phyloP scores from a whole-genome alignment of 2,329 filamentous ascomycete genomes.

The Huntiella moniliformis region DNA sequence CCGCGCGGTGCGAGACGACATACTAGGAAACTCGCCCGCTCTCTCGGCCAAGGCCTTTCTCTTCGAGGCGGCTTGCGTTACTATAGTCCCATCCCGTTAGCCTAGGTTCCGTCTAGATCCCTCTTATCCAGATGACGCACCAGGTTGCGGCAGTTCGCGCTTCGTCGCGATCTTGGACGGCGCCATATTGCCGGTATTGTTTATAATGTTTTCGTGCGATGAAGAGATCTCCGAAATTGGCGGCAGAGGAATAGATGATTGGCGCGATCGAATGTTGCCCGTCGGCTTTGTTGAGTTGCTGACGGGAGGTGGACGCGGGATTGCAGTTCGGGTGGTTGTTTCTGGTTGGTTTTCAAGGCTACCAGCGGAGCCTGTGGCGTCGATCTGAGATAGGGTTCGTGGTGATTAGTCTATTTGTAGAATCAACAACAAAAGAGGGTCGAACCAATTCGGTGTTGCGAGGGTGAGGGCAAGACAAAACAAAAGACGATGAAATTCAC shows the following conservation, averaged over 20 bases:
- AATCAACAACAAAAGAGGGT: not conserved
- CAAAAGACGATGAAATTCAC: not conserved
- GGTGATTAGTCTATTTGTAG: not conserved
- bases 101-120: not conserved
- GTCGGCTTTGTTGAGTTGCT: not conserved
- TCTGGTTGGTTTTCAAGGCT: not conserved
- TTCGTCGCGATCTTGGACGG: slow-evolving; percentile 26
- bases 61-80: slow-evolving; percentile 34
- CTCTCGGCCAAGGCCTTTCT: slow-evolving; percentile 38
- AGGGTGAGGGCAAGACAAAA: not conserved
- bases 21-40: slow-evolving; percentile 29
- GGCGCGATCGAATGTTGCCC: slow-evolving; percentile 20
- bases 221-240: slow-evolving; percentile 30
- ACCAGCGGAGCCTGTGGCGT: no score
- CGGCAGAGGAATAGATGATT: not conserved
- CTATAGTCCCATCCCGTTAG: slow-evolving; percentile 9
- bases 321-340: slow-evolving; percentile 4
- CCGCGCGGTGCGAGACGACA: slow-evolving; percentile 22
- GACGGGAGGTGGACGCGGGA: slow-evolving; percentile 10
- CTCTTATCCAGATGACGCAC: slow-evolving; percentile 17
- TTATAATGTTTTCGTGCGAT: slow-evolving; percentile 39
- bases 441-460: not conserved
- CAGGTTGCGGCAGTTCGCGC: slow-evolving; percentile 28
- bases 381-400: no score
- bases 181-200: slow-evolving; percentile 17